phyloP scores from a whole-genome alignment of 2,329 filamentous ascomycete species.

The Neonectria sp. region DNA sequence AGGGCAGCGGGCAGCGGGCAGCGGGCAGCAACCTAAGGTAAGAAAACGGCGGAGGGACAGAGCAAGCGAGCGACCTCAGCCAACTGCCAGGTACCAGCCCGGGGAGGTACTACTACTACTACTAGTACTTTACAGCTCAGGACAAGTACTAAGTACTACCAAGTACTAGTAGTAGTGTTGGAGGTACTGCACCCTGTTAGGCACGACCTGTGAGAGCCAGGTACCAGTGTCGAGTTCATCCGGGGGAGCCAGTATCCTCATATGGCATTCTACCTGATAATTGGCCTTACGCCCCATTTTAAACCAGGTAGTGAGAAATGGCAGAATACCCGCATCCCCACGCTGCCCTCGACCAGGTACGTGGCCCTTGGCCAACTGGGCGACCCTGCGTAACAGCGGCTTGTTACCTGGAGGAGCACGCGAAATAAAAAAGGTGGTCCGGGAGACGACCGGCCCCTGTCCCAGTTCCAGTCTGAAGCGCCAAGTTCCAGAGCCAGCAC shows the following conservation, averaged over 20 bases:
- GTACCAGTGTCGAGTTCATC: not conserved
- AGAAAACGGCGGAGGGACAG: not conserved
- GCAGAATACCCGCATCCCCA: not conserved
- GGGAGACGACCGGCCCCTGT: not conserved
- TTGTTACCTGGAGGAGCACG: conserved; percentile 1
- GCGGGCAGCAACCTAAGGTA: not conserved
- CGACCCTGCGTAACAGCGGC: not conserved
- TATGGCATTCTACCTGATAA: conserved; percentile 1
- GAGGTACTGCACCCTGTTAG: not conserved
- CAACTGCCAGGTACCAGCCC: not conserved
- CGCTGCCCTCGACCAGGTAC: not conserved
- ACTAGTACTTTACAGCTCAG: not conserved
- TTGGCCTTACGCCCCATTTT: no score
- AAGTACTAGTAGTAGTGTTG: no score
- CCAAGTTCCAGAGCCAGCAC: conserved; percentile 5
- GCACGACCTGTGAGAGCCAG: not conserved
- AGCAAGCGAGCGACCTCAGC: not conserved
- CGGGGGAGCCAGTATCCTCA: not conserved
- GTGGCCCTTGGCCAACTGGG: not conserved
- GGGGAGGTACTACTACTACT: no score
- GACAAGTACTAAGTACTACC: no score
- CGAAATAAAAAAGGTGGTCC: not conserved
- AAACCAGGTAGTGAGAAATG: not conserved
- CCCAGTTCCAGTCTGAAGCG: conserved; percentile 5
- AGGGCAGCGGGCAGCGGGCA: not conserved